phyloP scores from a whole-genome alignment of 805 yeast genomes.

The Starmerella bombicola region DNA sequence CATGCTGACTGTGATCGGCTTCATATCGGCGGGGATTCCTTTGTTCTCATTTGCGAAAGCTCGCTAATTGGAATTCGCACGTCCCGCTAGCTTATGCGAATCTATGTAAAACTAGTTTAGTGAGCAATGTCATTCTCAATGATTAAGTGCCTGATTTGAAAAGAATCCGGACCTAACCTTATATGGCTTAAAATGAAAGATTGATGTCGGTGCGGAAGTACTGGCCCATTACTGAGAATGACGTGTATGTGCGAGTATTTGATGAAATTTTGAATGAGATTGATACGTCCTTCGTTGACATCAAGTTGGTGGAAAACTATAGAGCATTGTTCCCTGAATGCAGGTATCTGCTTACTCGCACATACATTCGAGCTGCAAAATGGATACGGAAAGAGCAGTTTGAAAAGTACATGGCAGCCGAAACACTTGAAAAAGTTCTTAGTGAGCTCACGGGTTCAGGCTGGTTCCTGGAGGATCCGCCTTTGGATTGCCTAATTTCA shows the following conservation, averaged over 20 bases:
- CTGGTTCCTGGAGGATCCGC: conserved; percentile 15
- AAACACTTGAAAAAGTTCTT: conserved; percentile 11
- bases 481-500: conserved; percentile 10
- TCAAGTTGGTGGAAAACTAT: conserved; percentile 3
- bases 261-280: conserved; percentile 19
- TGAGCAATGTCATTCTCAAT: no score
- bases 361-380: conserved; percentile 16
- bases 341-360: conserved; percentile 20
- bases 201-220: conserved; percentile 13
- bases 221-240: conserved; percentile 20
- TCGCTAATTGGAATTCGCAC: no score
- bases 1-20: not conserved
- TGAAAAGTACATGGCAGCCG: conserved; percentile 20
- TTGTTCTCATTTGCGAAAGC: conserved; percentile 1
- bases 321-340: conserved; percentile 10
- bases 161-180: not conserved
- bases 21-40: conserved; percentile 6
- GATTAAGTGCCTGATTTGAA: no score
- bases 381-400: conserved; percentile 22
- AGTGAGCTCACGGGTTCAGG: conserved; percentile 9
- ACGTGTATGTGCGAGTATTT: conserved; percentile 22
- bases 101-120: no score
- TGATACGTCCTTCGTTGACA: conserved; percentile 13
- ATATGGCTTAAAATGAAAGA: not conserved
- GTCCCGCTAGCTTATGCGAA: no score